Evolutionary conservation across 2,329 filamentous ascomycete species (phyloP).

Genomic region (Fusarium robinianum): DNA sequence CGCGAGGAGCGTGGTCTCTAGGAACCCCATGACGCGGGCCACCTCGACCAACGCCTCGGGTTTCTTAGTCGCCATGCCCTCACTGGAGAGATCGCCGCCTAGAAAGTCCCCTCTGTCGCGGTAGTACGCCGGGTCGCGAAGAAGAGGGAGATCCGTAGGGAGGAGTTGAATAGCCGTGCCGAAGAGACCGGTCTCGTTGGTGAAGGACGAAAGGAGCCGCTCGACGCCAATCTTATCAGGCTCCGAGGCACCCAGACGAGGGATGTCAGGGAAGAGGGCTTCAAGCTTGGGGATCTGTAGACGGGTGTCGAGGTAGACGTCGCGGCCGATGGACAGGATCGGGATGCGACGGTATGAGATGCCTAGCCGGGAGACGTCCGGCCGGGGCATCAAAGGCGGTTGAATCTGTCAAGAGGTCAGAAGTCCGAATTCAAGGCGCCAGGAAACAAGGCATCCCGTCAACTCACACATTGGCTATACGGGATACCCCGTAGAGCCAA

Average conservation of each 20-base stretch:
- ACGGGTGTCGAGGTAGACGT: conserved; percentile 72
- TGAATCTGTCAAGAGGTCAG: conserved; percentile 55
- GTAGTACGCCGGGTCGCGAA: conserved; percentile 62
- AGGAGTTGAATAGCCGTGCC: conserved; percentile 56
- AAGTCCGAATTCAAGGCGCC: background rate
- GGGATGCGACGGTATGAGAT: conserved; percentile 72
- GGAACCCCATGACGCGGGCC: conserved; percentile 55
- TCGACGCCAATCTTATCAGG: conserved; percentile 52
- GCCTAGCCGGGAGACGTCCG: conserved; percentile 64
- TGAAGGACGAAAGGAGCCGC: conserved; percentile 60
- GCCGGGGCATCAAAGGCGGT: conserved; percentile 68
- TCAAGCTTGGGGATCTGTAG: conserved; percentile 71
- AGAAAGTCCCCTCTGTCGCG: conserved; percentile 57
- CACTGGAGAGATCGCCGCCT: conserved; percentile 33
- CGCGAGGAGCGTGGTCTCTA: conserved; percentile 65
- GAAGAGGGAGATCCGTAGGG: conserved; percentile 56
- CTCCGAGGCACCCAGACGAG: conserved; percentile 44
- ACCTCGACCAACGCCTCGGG: conserved; percentile 63
- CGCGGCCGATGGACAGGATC: conserved; percentile 65
- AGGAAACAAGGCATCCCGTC: background rate
- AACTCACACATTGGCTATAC: conserved; percentile 68
- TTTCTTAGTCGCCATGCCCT: conserved; percentile 39
- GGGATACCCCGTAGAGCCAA: conserved; percentile 66
- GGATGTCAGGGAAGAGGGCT: conserved; percentile 52
- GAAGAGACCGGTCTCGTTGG: conserved; percentile 63